These are phyloP conservation scores for Priceomyces haplophilus DNA, from an alignment of 805 yeast species.

Conservation along the genomic window DNA sequence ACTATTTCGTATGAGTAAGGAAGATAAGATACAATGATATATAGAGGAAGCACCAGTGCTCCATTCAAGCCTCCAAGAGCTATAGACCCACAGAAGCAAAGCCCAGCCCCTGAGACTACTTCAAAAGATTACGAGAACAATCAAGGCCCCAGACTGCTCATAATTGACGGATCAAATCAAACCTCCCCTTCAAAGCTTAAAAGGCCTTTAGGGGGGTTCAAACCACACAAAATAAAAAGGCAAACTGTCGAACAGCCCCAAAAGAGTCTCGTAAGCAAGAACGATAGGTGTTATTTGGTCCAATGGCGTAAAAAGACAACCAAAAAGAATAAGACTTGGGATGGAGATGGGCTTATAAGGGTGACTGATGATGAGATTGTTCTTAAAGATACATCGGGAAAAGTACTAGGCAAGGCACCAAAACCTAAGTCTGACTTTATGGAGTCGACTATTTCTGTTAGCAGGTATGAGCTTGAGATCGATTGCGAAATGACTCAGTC, in stretches of 20 bases:
- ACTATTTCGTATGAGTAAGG: too few species aligned
- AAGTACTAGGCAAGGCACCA: slow-evolving; percentile 18
- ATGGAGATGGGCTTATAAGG: slow-evolving; percentile 74
- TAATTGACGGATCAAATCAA: background rate
- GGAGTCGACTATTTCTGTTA: slow-evolving; percentile 29
- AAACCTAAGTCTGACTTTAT: slow-evolving; percentile 14
- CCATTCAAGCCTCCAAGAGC: slow-evolving; percentile 54
- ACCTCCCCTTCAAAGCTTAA: background rate
- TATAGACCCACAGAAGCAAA: background rate
- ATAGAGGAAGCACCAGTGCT: slow-evolving; percentile 20
- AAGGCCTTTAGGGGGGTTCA: background rate
- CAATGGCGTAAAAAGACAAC: slow-evolving; percentile 69
- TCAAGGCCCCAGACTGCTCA: background rate
- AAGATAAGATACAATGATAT: slow-evolving; percentile 4
- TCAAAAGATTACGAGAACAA: background rate
- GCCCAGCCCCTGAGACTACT: background rate
- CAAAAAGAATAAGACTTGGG: slow-evolving; percentile 91
- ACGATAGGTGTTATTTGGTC: slow-evolving; percentile 25
- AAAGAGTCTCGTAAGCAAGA: background rate
- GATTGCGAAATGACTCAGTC: slow-evolving; percentile 40
- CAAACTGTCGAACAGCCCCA: background rate
- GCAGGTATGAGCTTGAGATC: slow-evolving; percentile 60
- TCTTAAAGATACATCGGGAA: slow-evolving; percentile 25
- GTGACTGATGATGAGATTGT: slow-evolving; percentile 24
- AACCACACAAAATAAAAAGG: background rate